phyloP scores from a whole-genome alignment of 164 flowering plant species.

The Paratinospora sagittata region DNA sequence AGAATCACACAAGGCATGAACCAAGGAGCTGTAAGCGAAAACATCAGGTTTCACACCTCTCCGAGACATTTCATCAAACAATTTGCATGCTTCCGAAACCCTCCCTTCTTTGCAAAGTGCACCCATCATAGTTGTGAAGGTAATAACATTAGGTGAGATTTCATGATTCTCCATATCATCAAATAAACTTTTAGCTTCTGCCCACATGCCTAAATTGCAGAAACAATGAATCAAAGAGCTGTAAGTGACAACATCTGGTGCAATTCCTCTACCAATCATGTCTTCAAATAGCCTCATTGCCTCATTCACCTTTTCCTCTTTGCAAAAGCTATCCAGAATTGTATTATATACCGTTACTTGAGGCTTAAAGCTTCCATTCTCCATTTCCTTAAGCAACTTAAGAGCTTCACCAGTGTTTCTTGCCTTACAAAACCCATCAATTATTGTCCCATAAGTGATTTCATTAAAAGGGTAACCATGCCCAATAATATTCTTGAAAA shows the following conservation, averaged over 20 bases:
- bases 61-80: no score
- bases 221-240: background rate
- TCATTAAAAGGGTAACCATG: background rate
- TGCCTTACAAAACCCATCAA: background rate
- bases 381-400: no score
- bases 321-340: background rate
- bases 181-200: background rate
- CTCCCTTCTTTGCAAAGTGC: background rate
- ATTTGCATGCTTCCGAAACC: background rate
- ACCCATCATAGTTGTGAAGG: background rate
- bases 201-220: conserved; percentile 1
- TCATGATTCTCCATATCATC: background rate
- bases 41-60: background rate
- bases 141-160: background rate
- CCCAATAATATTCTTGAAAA: background rate
- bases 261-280: background rate
- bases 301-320: background rate
- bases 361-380: no score
- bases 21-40: background rate
- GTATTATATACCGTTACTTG: background rate
- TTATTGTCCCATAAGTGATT: background rate
- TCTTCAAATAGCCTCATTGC: background rate
- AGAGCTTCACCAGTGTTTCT: background rate
- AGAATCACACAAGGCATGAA: background rate
- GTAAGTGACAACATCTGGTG: background rate